phyloP scores from a whole-genome alignment of 495 filamentous ascomycete species.

The Sabuloglossum arenarium region DNA sequence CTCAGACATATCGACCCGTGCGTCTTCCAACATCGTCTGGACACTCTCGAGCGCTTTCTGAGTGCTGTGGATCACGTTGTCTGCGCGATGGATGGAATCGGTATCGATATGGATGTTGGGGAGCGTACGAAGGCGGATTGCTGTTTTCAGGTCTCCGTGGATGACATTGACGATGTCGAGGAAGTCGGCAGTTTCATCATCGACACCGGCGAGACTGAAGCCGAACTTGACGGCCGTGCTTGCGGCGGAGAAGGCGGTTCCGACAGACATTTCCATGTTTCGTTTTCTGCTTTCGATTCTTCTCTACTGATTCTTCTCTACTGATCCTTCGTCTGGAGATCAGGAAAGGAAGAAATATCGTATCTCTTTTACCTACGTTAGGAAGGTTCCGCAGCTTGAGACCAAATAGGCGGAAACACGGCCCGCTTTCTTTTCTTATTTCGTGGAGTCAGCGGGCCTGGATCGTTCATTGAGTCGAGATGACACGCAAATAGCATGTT shows the following conservation, averaged over 20 bases:
- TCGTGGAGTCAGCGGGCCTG: too few relatives aligned
- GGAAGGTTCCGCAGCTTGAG: too few relatives aligned
- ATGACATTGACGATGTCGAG: not conserved
- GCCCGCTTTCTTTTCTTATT: too few relatives aligned
- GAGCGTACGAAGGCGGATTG: not conserved
- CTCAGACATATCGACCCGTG: not conserved
- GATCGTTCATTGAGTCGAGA: too few relatives aligned
- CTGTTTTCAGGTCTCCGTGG: not conserved
- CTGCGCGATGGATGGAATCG: not conserved
- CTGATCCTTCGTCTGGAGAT: too few relatives aligned
- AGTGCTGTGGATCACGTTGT: not conserved
- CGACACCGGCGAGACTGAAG: not conserved
- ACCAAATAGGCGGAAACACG: too few relatives aligned
- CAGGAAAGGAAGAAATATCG: too few relatives aligned
- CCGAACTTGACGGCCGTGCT: not conserved
- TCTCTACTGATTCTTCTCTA: too few relatives aligned
- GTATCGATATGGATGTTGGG: not conserved
- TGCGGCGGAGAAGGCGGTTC: not conserved
- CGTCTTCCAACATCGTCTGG: not conserved
- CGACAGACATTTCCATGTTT: not conserved
- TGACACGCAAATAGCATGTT: too few relatives aligned
- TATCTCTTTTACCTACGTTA: too few relatives aligned
- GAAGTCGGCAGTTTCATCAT: not conserved
- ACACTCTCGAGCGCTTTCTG: not conserved
- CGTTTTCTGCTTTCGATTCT: too few relatives aligned